Evolutionary conservation across 768 basidiomycete species (phyloP).

Genomic region (Boletus coccyginus): DNA sequence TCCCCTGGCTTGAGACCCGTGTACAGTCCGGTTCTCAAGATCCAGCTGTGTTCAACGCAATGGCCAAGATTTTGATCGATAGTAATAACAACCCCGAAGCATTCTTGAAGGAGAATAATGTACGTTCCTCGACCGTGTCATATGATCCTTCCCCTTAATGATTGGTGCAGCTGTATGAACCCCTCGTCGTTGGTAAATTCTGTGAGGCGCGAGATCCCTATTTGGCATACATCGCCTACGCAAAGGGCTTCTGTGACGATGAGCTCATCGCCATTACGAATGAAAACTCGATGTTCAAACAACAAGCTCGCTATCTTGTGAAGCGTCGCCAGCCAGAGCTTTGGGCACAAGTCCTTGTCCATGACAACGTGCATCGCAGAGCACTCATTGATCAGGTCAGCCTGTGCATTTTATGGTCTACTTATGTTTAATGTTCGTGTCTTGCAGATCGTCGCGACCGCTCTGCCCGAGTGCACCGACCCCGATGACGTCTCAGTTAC

Average conservation of each 20-base stretch:
- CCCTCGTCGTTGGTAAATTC: conserved; percentile 96
- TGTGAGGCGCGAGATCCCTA: conserved; percentile 99
- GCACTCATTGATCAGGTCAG: conserved; percentile 88
- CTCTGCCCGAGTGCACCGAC: conserved; percentile 94
- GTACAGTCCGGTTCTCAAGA: conserved; percentile 95
- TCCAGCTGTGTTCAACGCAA: conserved; percentile 90
- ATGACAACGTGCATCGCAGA: conserved; percentile 89
- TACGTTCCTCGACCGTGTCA: conserved; percentile 37
- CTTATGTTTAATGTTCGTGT: neutral
- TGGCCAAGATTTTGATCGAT: conserved; percentile 98
- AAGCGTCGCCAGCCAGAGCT: conserved; percentile 94
- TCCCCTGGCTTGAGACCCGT: conserved; percentile 95
- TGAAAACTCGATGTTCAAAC: conserved; percentile 99
- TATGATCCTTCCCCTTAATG: conserved; percentile 3
- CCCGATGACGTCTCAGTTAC: conserved; percentile 98
- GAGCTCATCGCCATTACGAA: conserved; percentile 97
- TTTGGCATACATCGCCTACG: conserved; percentile 98
- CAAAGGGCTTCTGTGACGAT: conserved; percentile 98
- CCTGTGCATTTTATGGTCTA: neutral
- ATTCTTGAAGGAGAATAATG: conserved; percentile 99
- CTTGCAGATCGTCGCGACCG: conserved; percentile 82
- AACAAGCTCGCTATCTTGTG: conserved; percentile 96
- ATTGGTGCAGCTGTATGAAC: conserved; percentile 79
- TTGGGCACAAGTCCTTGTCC: conserved; percentile 91
- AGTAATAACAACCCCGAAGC: conserved; percentile 97